Percentiles rank a stretch among this genome's conserved stretches.
phyloP scores from a whole-genome alignment of 1,284 basidiomycete species.

The Rhodotorula glutinis region DNA sequence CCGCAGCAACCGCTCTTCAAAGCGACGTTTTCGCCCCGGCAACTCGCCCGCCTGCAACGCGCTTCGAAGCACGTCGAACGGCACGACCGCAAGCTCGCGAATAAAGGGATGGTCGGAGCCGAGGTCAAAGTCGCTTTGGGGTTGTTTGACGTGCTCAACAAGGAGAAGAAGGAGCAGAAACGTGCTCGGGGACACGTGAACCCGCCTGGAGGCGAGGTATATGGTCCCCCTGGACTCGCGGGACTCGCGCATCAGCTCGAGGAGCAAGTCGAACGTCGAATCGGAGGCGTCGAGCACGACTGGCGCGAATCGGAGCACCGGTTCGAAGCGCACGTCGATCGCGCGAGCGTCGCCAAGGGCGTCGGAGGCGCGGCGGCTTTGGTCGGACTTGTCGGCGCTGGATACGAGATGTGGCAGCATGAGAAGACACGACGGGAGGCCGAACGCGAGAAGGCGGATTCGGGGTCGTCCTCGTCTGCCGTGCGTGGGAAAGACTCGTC shows the following conservation, averaged over 20 bases:
- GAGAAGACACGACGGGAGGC: neutral
- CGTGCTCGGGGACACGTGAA: neutral
- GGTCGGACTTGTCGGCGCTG: neutral
- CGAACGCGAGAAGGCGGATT: no score
- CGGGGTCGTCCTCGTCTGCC: no score
- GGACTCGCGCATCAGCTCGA: neutral
- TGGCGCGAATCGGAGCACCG: no score
- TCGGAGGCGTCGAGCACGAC: neutral
- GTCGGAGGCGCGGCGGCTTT: constrained; percentile 3
- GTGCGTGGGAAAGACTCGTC: no score
- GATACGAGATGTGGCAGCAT: constrained; percentile 7
- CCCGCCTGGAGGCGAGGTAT: no score
- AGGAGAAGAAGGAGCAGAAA: neutral
- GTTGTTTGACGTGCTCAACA: constrained; percentile 1
- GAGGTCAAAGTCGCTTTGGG: constrained; percentile 25
- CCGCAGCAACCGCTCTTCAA: constrained; percentile 8
- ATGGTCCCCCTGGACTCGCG: neutral
- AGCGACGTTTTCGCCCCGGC: constrained; percentile 3
- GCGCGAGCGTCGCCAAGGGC: neutral
- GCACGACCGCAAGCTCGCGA: neutral
- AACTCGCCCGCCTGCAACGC: neutral
- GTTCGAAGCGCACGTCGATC: neutral
- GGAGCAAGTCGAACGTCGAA: neutral
- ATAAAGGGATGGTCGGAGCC: neutral
- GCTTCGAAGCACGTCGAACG: neutral